Percentiles rank a stretch among this genome's conserved stretches.
phyloP scores from a whole-genome alignment of 129 eudicot species.

The Helianthus tuberosus region DNA sequence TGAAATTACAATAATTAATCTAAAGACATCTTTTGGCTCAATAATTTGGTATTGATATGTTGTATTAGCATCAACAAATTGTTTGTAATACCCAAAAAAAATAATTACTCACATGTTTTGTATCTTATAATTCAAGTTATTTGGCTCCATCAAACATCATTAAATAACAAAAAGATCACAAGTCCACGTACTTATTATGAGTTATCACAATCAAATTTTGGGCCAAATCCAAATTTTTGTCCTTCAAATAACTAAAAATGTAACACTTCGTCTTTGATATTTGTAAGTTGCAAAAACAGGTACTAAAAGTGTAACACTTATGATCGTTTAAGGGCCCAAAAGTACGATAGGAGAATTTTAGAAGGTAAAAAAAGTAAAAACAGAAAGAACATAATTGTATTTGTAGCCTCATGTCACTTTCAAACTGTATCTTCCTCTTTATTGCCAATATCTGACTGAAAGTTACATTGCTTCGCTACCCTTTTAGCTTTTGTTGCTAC shows the following conservation, averaged over 20 bases:
- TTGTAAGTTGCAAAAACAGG: conserved; percentile 10
- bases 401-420: conserved; percentile 39
- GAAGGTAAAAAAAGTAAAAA: conserved; percentile 16
- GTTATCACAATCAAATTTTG: conserved; percentile 34
- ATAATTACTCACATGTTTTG: background rate
- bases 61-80: background rate
- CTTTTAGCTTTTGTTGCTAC: conserved; percentile 33
- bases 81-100: background rate
- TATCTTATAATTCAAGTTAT: background rate
- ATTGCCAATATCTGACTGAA: conserved; percentile 42
- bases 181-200: conserved; percentile 23
- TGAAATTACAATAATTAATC: background rate
- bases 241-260: conserved; percentile 21
- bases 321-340: conserved; percentile 23
- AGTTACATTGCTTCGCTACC: conserved; percentile 40
- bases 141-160: background rate
- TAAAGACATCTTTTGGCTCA: background rate
- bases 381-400: conserved; percentile 34
- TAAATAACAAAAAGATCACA: conserved; percentile 3
- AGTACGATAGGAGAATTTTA: conserved; percentile 2
- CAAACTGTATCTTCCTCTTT: conserved; percentile 42
- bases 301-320: conserved; percentile 15
- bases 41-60: background rate
- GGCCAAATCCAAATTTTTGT: conserved; percentile 26
- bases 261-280: conserved; percentile 18